Base-by-base conservation (phyloP, 495 filamentous ascomycete genomes). In the Friedmanniomyces endolithicus region DNA sequence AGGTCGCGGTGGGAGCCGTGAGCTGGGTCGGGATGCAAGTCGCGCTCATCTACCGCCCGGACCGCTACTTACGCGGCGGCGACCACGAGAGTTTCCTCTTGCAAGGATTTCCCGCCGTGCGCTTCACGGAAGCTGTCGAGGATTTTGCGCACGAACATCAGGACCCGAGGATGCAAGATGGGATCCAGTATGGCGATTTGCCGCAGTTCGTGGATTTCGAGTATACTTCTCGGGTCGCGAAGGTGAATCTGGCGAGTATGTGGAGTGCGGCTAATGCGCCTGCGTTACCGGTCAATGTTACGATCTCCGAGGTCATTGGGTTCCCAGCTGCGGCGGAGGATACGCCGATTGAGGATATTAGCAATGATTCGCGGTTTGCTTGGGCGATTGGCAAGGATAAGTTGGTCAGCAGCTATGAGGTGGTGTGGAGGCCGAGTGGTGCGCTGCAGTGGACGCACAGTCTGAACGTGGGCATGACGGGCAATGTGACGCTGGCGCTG, bases 71-170 rank as follows among this genome's bases (percentile, higher is more conserved):
- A 12, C 68, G 76, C 27, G 72, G 75, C 31, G 76, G 76, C 43
- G 76, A 79, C 61, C 76, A 79, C 63, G 59, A 62, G 11, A 65
- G 71, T n/a, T 79, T 78, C 60, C 68, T 79, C 14, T 55, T 65
- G 19, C 65, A 66, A 16, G 76, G 76, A 9, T 78, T 72, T 57
- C 58, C 74, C 6, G 75, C 73, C 11, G 68, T 72, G 12, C 71
- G 76, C 12, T 77, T 75, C 67, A 79, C 76, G 0, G 76, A 79
- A 60, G 71, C 76, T 0, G 67, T 69, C 54, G 76, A 79, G 62
- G 59, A 79, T 58, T 79, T 71, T 63, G 63, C 55, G 7, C 75
- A 79, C 58, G 75, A 79, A 64, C 75, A 79, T 50, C 76, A 79
- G 59, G 67, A 79, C 58, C 54, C 71, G 7, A 72, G 75, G 11